A percentile compares a stretch with the other conserved stretches of the same genome.
Evolutionary conservation across 1,284 basidiomycete genomes (phyloP).

Genomic region (Microbotryum scabiosae): DNA sequence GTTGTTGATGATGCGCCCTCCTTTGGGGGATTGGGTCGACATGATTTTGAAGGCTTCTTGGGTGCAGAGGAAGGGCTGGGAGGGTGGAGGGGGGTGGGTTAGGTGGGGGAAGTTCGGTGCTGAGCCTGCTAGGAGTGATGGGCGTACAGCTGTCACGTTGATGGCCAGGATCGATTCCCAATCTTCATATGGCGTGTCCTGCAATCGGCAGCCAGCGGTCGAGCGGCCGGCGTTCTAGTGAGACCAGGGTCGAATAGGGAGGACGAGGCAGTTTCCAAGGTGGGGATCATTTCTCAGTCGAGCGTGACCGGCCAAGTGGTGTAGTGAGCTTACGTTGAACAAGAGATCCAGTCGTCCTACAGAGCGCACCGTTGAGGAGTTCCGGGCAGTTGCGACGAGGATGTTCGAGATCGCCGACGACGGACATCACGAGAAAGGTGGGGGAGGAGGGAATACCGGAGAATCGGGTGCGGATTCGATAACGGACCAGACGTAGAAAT

Average conservation of each 20-base stretch:
- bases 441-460: no score
- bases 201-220: constrained; percentile 50
- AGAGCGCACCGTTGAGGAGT: no score
- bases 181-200: constrained; percentile 54
- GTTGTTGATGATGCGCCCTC: constrained; percentile 69
- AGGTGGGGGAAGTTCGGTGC: neutral
- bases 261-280: neutral
- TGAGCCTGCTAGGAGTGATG: no score
- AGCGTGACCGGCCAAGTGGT: no score
- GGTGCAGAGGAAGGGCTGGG: constrained; percentile 58
- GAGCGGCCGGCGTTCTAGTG: constrained; percentile 50
- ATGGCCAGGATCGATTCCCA: constrained; percentile 60
- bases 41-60: constrained; percentile 65
- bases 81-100: no score
- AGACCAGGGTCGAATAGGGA: neutral
- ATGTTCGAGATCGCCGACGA: no score
- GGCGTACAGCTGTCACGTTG: constrained; percentile 52
- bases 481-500: no score
- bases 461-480: no score
- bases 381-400: no score
- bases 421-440: no score
- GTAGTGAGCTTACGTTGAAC: no score
- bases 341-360: constrained; percentile 64
- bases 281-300: neutral
- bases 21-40: constrained; percentile 61